Evolutionary conservation across 2,329 filamentous ascomycete species (phyloP), one percentile per base, ranked within the genome.

Genomic region (Diaporthe sp.): DNA sequence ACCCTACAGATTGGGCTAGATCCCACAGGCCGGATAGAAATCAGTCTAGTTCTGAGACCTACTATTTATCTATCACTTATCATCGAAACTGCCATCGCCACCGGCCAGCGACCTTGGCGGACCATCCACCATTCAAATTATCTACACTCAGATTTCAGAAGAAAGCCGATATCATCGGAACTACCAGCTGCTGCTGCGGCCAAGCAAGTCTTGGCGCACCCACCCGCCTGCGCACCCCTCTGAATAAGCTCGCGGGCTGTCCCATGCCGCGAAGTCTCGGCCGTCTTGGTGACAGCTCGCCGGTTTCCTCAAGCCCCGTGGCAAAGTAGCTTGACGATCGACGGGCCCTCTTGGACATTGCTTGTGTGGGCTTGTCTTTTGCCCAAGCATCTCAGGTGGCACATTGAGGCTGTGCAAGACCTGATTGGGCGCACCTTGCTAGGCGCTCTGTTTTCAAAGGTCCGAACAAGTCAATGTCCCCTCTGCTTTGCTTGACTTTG

Each of bases 331-430:
- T 68, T 55, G 65, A 70, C 8, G 49, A 70, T 55, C 65, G 65
- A 70, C 65, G 65, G 65, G 46, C 39, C 34, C 39, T 70, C 65
- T 60, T 72, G 51, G 55, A 49, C 28, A 39, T 72, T 70, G 57
- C 70, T 72, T 72, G 71, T 51, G 71, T 19, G 13, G 44, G 51
- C 57, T 72, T 72, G 31, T 61, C 71, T 61, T 28, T 51, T 34
- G 44, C 31, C n/a, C 44, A 22, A 22, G 44, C 58, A 71, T 4
- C 31, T 55, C 58, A 67, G 72, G 53, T 73, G 57, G 73, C 51
- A 60, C 65, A 73, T 42, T 67, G 62, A 57, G 53, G 72, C 72
- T 70, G 61, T 74, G 62, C 72, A 72, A 62, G 46, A 61, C 55
- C n/a, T 72, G 65, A 70, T 55, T 70, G 55, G 42, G 44, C 55